Percentiles rank a stretch among this genome's conserved stretches.
Conservation (phyloP, 805 yeast genomes). For the Blastobotrys terrestris region DNA sequence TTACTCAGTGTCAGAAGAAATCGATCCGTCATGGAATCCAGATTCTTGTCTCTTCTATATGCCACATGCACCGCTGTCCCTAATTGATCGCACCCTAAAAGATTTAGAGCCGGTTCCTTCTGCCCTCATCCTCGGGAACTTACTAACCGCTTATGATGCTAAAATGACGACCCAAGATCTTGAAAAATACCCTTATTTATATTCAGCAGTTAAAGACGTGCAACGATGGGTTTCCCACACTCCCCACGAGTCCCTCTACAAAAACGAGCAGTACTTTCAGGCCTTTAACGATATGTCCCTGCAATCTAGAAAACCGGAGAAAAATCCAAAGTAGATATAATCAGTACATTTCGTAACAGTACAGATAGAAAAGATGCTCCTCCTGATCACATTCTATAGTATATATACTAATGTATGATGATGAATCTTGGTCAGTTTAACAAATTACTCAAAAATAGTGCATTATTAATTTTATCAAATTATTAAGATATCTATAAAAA, state of each 20-base stretch:
- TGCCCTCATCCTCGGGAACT: slow-evolving; percentile 24
- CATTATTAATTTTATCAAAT: slow-evolving; percentile 2
- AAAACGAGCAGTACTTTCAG: slow-evolving; percentile 1
- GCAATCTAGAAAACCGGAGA: neutral
- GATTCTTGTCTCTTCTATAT: slow-evolving; percentile 45
- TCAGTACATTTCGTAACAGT: neutral
- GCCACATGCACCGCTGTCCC: slow-evolving; percentile 66
- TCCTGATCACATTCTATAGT: too few relatives aligned
- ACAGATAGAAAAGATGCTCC: neutral
- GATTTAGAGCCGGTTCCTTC: slow-evolving; percentile 5
- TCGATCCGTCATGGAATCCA: neutral
- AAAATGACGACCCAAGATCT: slow-evolving; percentile 31
- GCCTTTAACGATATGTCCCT: slow-evolving; percentile 5
- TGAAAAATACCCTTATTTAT: neutral
- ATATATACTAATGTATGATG: neutral
- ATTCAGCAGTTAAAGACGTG: slow-evolving; percentile 2
- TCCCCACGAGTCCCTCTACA: neutral
- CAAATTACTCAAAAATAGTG: slow-evolving; percentile 1
- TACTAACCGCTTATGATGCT: slow-evolving; percentile 14
- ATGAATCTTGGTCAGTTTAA: too few relatives aligned
- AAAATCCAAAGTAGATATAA: neutral
- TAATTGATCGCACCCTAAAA: slow-evolving; percentile 20
- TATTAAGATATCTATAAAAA: slow-evolving; percentile 1
- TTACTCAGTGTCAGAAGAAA: slow-evolving; percentile 24
- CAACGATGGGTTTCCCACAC: slow-evolving; percentile 1